These are phyloP conservation scores for Xanthoceras sorbifolium DNA, from an alignment of 345 rosid genomes.

Conservation along the genomic window DNA sequence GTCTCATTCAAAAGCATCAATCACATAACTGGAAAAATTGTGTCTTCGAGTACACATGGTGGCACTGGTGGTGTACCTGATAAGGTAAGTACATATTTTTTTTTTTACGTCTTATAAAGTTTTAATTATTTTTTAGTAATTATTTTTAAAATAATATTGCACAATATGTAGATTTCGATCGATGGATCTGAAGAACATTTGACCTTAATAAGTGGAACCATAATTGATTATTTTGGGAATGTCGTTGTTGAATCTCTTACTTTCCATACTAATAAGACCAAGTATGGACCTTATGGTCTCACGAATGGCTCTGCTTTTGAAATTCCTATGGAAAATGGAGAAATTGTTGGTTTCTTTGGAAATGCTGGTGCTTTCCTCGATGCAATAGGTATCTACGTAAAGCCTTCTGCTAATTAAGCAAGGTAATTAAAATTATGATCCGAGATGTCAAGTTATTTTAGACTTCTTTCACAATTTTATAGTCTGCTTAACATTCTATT, in stretches of 20 bases:
- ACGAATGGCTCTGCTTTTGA: neutral
- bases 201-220: neutral
- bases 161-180: neutral
- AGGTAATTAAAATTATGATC: too few species aligned
- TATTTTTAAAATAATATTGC: too few species aligned
- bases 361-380: too few species aligned
- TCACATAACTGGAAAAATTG: neutral
- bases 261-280: neutral
- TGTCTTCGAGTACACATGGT: neutral
- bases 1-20: neutral
- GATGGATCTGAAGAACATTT: neutral
- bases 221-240: neutral
- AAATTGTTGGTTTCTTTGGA: neutral
- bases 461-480: too few species aligned
- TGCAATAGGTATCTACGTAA: too few species aligned
- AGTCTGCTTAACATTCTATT: too few species aligned
- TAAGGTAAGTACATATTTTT: neutral
- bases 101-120: too few species aligned
- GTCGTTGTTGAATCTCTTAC: neutral
- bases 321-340: neutral
- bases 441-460: too few species aligned
- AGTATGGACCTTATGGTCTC: neutral
- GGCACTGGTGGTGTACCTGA: neutral
- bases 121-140: too few species aligned
- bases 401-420: too few species aligned